A percentile compares a stretch with the other conserved stretches of the same genome.
phyloP scores from a whole-genome alignment of 345 rosid genomes.

The Psidium guajava region DNA sequence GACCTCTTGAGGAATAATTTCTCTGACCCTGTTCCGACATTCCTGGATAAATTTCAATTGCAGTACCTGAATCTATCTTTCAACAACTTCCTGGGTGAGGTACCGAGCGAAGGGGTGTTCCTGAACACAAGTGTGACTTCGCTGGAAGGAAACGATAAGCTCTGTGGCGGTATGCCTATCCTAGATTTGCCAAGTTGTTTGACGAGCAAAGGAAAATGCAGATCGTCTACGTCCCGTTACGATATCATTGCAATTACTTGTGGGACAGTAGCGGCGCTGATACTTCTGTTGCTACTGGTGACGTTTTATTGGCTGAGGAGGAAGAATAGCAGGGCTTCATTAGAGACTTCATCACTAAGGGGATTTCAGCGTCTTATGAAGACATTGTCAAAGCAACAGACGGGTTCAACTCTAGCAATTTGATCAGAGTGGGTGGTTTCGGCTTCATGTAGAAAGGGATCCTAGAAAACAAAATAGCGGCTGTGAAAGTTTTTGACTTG shows the following conservation, averaged over 20 bases:
- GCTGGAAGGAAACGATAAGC: background rate
- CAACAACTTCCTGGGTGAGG: constrained; percentile 8
- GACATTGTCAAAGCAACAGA: background rate
- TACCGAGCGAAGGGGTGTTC: constrained; percentile 11
- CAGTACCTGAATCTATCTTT: constrained; percentile 3
- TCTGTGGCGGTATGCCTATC: constrained; percentile 3
- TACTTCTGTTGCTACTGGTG: background rate
- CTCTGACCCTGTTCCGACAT: background rate
- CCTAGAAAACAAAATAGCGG: background rate
- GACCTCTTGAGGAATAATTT: constrained; percentile 6
- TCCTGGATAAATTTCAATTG: background rate
- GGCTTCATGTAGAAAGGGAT: constrained; percentile 5
- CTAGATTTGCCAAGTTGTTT: background rate
- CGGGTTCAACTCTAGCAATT: constrained; percentile 1
- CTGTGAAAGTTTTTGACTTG: constrained; percentile 6
- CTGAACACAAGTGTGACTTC: background rate
- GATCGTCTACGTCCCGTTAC: background rate
- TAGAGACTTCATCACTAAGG: background rate
- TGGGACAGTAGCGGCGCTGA: background rate
- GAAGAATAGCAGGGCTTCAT: background rate
- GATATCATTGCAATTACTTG: background rate
- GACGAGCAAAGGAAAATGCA: background rate
- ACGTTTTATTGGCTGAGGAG: background rate
- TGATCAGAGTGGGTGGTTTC: constrained; percentile 7
- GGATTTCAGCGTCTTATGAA: background rate